These are phyloP conservation scores for Starmerella etchellsii DNA, from an alignment of 805 yeast genomes.

Conservation along the genomic window DNA sequence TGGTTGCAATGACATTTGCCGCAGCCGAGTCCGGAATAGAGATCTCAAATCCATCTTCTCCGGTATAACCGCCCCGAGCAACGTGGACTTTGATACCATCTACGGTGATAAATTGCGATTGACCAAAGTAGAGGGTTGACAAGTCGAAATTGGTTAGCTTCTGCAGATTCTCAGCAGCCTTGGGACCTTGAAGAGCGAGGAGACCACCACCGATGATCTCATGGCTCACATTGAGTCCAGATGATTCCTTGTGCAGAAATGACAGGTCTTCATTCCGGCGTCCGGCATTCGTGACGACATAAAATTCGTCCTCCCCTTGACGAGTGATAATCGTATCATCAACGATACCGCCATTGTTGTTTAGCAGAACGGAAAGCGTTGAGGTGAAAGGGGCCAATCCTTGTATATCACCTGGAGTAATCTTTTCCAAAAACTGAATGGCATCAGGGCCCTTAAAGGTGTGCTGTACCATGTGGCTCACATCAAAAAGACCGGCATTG, in stretches of 20 bases:
- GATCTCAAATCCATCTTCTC: slow-evolving; percentile 95
- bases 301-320: slow-evolving; percentile 54
- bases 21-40: slow-evolving; percentile 46
- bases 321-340: slow-evolving; percentile 89
- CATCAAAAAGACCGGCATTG: slow-evolving; percentile 86
- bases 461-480: slow-evolving; percentile 96
- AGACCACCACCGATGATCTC: slow-evolving; percentile 54
- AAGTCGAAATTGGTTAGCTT: slow-evolving; percentile 50
- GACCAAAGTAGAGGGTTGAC: slow-evolving; percentile 59
- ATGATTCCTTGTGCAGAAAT: slow-evolving; percentile 47
- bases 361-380: slow-evolving; percentile 63
- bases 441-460: slow-evolving; percentile 57
- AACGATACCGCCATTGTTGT: slow-evolving; percentile 71
- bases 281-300: slow-evolving; percentile 93
- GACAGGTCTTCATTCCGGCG: slow-evolving; percentile 69
- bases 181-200: slow-evolving; percentile 88
- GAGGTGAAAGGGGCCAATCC: slow-evolving; percentile 44
- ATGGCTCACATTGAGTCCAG: slow-evolving; percentile 28
- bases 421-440: slow-evolving; percentile 51
- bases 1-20: slow-evolving; percentile 49
- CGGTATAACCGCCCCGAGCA: slow-evolving; percentile 96
- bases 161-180: slow-evolving; percentile 54
- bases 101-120: slow-evolving; percentile 37
- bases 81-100: slow-evolving; percentile 41
- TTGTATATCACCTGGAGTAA: slow-evolving; percentile 81